Evolutionary conservation across 1,139 yeast genomes (phyloP).

Genomic region (Wickerhamomyces sp.): DNA sequence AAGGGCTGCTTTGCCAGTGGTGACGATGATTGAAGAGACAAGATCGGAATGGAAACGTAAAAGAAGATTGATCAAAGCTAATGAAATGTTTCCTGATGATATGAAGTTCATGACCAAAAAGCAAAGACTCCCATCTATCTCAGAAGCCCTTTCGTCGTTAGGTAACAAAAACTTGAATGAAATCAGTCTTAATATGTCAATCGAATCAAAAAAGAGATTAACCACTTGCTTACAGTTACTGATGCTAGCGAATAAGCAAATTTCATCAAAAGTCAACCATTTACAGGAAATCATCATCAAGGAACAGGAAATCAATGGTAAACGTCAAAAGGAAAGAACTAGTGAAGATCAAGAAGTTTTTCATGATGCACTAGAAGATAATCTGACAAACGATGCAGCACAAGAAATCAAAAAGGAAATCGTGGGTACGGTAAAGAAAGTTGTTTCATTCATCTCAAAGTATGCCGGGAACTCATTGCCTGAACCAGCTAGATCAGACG

Average conservation of each 20-base stretch:
- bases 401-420: slow-evolving; percentile 71
- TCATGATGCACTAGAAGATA: slow-evolving; percentile 25
- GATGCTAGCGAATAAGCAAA: slow-evolving; percentile 70
- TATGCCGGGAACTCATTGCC: slow-evolving; percentile 72
- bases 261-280: slow-evolving; percentile 56
- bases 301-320: slow-evolving; percentile 31
- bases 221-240: slow-evolving; percentile 71
- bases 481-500: slow-evolving; percentile 81
- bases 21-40: slow-evolving; percentile 44
- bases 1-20: slow-evolving; percentile 56
- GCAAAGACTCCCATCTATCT: slow-evolving; percentile 22
- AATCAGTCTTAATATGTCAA: slow-evolving; percentile 40
- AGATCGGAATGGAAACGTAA: slow-evolving; percentile 25
- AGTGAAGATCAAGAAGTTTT: slow-evolving; percentile 25
- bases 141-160: slow-evolving; percentile 23
- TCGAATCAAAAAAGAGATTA: slow-evolving; percentile 65
- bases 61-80: slow-evolving; percentile 24
- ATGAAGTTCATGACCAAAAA: slow-evolving; percentile 15
- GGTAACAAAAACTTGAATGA: slow-evolving; percentile 38
- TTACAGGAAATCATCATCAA: slow-evolving; percentile 47
- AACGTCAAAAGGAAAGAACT: slow-evolving; percentile 19
- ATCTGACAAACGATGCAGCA: slow-evolving; percentile 11
- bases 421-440: slow-evolving; percentile 82
- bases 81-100: slow-evolving; percentile 24
- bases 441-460: slow-evolving; percentile 78